These are phyloP conservation scores for Eustoma russellianum DNA, from an alignment of 257 asterid genomes.

Conservation along the genomic window DNA sequence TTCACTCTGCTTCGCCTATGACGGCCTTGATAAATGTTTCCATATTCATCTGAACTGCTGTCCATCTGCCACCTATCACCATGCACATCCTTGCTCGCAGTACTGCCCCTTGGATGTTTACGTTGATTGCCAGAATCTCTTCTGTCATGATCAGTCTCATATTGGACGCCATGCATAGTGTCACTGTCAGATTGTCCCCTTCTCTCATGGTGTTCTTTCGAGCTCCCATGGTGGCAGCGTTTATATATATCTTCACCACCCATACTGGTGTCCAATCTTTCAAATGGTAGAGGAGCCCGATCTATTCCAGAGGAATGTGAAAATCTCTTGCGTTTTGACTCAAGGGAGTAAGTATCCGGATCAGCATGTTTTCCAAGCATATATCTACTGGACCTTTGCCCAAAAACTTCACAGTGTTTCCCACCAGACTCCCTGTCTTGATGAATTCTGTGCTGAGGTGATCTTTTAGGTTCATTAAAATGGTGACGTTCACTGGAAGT, in stretches of 20 bases:
- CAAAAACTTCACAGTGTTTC: conserved; percentile 44
- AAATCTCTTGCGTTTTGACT: conserved; percentile 35
- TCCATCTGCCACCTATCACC: conserved; percentile 20
- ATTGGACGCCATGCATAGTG: conserved; percentile 36
- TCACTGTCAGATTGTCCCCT: conserved; percentile 36
- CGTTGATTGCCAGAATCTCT: conserved; percentile 19
- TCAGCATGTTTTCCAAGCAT: conserved; percentile 25
- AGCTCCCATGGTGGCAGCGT: conserved; percentile 34
- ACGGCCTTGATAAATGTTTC: conserved; percentile 11
- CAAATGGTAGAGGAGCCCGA: conserved; percentile 27
- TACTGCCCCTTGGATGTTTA: conserved; percentile 15
- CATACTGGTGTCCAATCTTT: conserved; percentile 40
- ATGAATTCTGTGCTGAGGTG: conserved; percentile 20
- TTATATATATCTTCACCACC: conserved; percentile 34
- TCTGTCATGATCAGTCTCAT: conserved; percentile 23
- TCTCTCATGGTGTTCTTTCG: conserved; percentile 34
- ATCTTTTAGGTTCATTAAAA: conserved; percentile 21
- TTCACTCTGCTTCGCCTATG: conserved; percentile 28
- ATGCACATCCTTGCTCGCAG: conserved; percentile 1
- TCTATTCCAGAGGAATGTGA: conserved; percentile 38
- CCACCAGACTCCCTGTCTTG: conserved; percentile 30
- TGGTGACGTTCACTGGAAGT: conserved; percentile 22
- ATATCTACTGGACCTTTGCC: conserved; percentile 26
- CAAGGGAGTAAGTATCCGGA: conserved; percentile 24
- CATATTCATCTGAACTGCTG: conserved; percentile 19